Percentiles rank a stretch among this genome's conserved stretches.
These are phyloP conservation scores for Trypanosoma avium DNA, from an alignment of 208 protist genomes.

Conservation along the genomic window DNA sequence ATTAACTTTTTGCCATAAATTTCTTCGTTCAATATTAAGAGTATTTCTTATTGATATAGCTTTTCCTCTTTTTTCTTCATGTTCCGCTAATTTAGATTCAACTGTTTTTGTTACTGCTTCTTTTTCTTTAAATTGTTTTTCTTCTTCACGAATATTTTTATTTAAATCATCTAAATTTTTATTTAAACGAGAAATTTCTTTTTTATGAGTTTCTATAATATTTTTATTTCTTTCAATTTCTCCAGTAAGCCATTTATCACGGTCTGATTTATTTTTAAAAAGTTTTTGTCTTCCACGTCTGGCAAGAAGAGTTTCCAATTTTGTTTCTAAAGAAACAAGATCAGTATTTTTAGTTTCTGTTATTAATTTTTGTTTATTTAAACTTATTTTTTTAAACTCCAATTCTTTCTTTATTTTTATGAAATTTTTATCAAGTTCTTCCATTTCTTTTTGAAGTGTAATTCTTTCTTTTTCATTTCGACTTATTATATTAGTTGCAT, in stretches of 20 bases:
- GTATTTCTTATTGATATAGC: slow-evolving; percentile 46
- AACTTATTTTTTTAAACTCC: slow-evolving; percentile 32
- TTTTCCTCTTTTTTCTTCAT: slow-evolving; percentile 39
- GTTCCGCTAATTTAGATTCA: slow-evolving; percentile 45
- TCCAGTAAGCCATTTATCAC: slow-evolving; percentile 86
- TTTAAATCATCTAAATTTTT: slow-evolving; percentile 40
- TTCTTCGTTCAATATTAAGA: slow-evolving; percentile 72
- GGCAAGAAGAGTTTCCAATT: slow-evolving; percentile 81
- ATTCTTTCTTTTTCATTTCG: slow-evolving; percentile 48
- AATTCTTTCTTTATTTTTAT: slow-evolving; percentile 31
- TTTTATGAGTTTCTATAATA: slow-evolving; percentile 40
- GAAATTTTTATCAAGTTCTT: slow-evolving; percentile 48
- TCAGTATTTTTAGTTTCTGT: slow-evolving; percentile 37
- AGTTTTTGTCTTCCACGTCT: slow-evolving; percentile 87
- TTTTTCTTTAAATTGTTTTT: slow-evolving; percentile 28
- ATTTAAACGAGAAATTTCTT: slow-evolving; percentile 41
- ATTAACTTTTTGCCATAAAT: slow-evolving; percentile 75
- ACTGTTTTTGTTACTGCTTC: slow-evolving; percentile 31
- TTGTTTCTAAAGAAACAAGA: slow-evolving; percentile 44
- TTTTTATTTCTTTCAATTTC: slow-evolving; percentile 80
- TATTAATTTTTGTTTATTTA: slow-evolving; percentile 33
- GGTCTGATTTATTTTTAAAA: slow-evolving; percentile 88
- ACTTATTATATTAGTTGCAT: slow-evolving; percentile 37
- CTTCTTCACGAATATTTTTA: slow-evolving; percentile 25
- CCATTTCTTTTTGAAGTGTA: slow-evolving; percentile 54